phyloP scores from a whole-genome alignment of 176 grass and related monocot species.

The Cenchrus americanus region DNA sequence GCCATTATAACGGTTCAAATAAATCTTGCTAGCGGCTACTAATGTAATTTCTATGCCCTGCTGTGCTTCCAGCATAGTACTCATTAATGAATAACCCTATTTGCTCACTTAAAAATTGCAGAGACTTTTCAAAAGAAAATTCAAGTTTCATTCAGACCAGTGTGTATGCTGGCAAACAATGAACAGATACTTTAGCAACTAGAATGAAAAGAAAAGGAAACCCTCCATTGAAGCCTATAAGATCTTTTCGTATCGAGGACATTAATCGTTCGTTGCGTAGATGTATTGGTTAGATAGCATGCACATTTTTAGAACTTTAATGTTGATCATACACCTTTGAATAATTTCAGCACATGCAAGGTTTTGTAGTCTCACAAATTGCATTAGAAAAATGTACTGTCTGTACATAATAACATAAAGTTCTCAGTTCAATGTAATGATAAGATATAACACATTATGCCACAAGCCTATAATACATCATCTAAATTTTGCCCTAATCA shows the following conservation, averaged over 20 bases:
- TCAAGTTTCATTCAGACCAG: not conserved
- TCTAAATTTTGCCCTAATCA: not conserved
- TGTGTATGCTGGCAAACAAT: not conserved
- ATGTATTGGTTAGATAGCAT: not conserved
- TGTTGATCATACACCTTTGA: not conserved
- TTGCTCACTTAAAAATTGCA: not conserved
- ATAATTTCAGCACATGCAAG: not conserved
- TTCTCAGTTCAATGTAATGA: not conserved
- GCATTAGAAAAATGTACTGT: not conserved
- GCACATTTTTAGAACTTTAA: not conserved
- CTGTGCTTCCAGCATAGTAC: constrained; percentile 19
- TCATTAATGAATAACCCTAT: not conserved
- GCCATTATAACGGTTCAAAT: not conserved
- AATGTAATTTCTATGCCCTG: constrained; percentile 20
- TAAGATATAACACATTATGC: not conserved
- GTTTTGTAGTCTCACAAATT: not conserved
- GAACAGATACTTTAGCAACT: not conserved
- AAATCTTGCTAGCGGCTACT: not conserved
- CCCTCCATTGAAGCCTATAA: not conserved
- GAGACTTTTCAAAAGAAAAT: not conserved
- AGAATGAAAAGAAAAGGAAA: not conserved
- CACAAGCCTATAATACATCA: not conserved
- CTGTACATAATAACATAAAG: not conserved
- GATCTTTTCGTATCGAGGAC: not conserved
- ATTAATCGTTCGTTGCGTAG: not conserved